phyloP scores from a whole-genome alignment of 164 flowering plant genomes.

The Aristolochia contorta region DNA sequence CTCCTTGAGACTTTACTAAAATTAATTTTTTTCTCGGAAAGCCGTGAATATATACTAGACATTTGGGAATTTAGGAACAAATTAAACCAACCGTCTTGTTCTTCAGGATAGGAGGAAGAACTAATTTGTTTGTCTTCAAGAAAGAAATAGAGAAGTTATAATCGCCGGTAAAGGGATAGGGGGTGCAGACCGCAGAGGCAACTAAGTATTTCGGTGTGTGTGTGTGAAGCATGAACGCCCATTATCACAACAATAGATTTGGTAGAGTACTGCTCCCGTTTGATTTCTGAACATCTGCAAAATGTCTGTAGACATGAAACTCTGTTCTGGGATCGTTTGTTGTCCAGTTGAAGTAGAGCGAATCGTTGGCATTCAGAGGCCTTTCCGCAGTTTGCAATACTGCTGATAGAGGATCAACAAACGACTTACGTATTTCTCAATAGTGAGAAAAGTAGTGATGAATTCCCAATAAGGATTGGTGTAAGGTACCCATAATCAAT shows the following conservation, averaged over 20 bases:
- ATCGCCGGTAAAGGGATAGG: background rate
- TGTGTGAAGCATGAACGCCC: background rate
- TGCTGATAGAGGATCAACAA: background rate
- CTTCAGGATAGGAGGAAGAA: conserved; percentile 2
- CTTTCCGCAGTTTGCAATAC: background rate
- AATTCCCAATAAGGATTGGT: background rate
- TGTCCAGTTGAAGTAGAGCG: background rate
- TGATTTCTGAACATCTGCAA: background rate
- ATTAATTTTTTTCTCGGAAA: too few species aligned
- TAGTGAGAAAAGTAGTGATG: background rate
- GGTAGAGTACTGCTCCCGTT: background rate
- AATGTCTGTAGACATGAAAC: background rate
- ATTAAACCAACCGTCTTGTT: background rate
- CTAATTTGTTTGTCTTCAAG: background rate
- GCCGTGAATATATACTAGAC: background rate
- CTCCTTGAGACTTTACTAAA: background rate
- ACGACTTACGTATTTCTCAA: background rate
- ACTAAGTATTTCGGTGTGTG: background rate
- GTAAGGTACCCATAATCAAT: background rate
- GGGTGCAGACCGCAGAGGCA: background rate
- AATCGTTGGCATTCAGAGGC: background rate
- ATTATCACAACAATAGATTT: background rate
- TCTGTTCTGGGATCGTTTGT: background rate
- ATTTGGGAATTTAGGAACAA: background rate
- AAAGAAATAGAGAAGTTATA: background rate